A percentile compares a stretch with the other conserved stretches of the same genome.
phyloP scores from a whole-genome alignment of 257 asterid species.

The Solanum corneliomulleri region DNA sequence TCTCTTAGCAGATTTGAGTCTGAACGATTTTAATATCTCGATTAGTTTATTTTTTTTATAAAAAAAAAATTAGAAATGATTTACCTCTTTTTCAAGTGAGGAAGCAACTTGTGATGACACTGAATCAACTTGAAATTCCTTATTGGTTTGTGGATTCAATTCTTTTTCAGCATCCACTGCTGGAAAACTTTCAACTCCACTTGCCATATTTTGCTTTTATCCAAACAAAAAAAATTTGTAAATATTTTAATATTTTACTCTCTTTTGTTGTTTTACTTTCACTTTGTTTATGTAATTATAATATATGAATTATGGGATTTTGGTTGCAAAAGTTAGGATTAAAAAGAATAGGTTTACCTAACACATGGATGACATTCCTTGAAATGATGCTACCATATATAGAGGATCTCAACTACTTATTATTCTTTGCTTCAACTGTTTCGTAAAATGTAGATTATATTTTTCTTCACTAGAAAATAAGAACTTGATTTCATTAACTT shows the following conservation, averaged over 20 bases:
- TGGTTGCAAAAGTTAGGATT: not conserved
- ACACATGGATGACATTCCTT: conserved; percentile 35
- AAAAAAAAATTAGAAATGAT: not conserved
- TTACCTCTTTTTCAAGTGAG: conserved; percentile 36
- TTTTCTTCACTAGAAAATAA: not conserved
- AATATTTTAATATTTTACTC: not conserved
- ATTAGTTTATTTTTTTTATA: not conserved
- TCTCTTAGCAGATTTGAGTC: not conserved
- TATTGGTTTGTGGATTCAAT: conserved; percentile 41
- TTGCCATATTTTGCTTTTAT: conserved; percentile 31
- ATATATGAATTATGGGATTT: not conserved
- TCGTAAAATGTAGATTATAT: conserved; percentile 1
- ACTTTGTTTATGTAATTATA: not conserved
- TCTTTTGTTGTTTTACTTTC: not conserved
- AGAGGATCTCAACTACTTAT: conserved; percentile 43
- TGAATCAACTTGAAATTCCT: conserved; percentile 43
- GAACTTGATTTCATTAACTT: not conserved
- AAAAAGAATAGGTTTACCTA: conserved; percentile 11
- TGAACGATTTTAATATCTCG: not conserved
- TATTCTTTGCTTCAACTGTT: conserved; percentile 1
- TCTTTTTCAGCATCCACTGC: conserved; percentile 45
- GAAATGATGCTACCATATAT: conserved; percentile 18
- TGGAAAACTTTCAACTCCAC: conserved; percentile 36
- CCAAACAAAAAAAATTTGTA: not conserved
- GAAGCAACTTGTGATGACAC: conserved; percentile 40